Evolutionary conservation across 2,329 filamentous ascomycete genomes (phyloP), one percentile per base, ranked within the genome.

Genomic region (Raffaelea albimanens): DNA sequence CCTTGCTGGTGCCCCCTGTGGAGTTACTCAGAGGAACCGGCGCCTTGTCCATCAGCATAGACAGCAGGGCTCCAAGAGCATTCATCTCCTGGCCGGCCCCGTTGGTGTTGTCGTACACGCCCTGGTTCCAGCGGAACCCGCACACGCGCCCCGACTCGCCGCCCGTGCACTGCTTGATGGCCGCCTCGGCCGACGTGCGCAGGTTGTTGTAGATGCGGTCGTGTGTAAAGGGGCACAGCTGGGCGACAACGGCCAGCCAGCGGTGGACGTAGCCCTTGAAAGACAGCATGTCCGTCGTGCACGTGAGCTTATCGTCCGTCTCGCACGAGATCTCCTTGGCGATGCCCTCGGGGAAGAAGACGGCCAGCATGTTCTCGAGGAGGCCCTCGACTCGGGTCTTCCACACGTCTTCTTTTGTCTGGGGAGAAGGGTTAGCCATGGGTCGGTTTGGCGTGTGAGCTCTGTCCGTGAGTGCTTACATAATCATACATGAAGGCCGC

Each of bases 251-350:
- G 4, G 76, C 70, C 54, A 87, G 67, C 78, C 81, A 85, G 34
- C 80, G 74, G 54, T 79, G 72, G 14, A 85, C 67, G 48, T 82
- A 80, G 33, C 82, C 83, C 63, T 87, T 87, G 73, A 84, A 88
- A 2, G 78, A 78, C 50, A 78, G 64, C 70, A 88, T 85, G 57
- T 91, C 87, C 43, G 75, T 70, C 48, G 82, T 81, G 67, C 86
- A 91, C 2, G 70, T 64, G 21, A 53, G 38, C 50, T 52, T 53
- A 14, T 61, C 56, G 1, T 38, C 7, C 19, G 55, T 53, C 54
- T 88, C 83, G 65, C 86, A 90, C 10, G 80, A 70, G 4, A 76
- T 64, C 61, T 90, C 86, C 48, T 67, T 78, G 55, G 84, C 79
- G 54, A 84, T 69, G 36, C 72, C 71, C 10, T 76, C 63, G 39